Evolutionary conservation across 805 yeast species (phyloP), one percentile per base, ranked within the genome.

Genomic region (Ogataea nitratoaversa): DNA sequence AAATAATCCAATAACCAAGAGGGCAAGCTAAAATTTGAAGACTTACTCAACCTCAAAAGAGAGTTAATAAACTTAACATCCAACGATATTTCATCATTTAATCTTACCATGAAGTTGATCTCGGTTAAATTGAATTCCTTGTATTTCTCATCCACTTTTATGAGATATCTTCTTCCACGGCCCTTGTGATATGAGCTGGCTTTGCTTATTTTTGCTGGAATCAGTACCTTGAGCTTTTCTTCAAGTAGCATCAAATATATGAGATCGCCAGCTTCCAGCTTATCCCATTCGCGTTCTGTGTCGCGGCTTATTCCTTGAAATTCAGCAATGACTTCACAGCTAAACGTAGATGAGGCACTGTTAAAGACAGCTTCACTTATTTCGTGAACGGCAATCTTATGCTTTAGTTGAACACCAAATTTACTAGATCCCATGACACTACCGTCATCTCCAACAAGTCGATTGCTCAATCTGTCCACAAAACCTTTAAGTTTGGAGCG

Each of bases 1-100:
- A 66, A 44, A 14, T 44, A 34, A 22, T 63, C 63, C 8, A 43
- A 29, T 0, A 68, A 36, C 73, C 73, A 68, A 1, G 50, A 54
- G 0, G 70, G 71, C 0, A 65, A 28, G 4, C 24, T 16, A 8
- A 34, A 32, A 24, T 30, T 47, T 38, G 12, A 12, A 2, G 20
- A 32, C 17, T 20, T 27, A 5, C n/a, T 13, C n/a, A 32, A 19
- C 5, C 18, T 13, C 4, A 8, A 28, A 13, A 34, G 24, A 20
- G 20, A 8, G 8, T 18, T 11, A 22, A 16, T 12, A 3, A 13
- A 8, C 19, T 30, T 32, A 8, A 36, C 14, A 3, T 23, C 20
- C 5, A 18, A 19, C 7, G 29, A 13, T 12, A 37, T n/a, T 3
- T 31, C 25, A 25, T 17, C 16, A 13, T 34, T 40, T 6, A 24